Base-by-base conservation (phyloP, 345 rosid genomes). In the Rhizophora mangle region DNA sequence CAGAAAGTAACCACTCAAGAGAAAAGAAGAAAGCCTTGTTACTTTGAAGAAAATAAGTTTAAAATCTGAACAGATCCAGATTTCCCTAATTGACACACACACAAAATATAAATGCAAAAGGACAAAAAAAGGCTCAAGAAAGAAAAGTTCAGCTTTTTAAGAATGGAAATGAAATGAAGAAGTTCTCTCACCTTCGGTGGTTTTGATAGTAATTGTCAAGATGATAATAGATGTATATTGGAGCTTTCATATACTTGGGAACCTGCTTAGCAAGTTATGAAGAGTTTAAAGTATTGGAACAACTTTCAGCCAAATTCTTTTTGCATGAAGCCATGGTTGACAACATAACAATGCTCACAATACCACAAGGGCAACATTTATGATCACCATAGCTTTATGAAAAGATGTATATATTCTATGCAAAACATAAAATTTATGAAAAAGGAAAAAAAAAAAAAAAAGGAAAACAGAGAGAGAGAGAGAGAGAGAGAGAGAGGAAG, bases 161-260 rank as follows among this genome's bases (percentile, higher is more conserved):
- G 16, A 67, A 62, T 30, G 43, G 16, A 26, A 31, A 60, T 11
- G 59, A 52, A 60, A 64, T 7, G 46, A 57, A 71, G 46, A 57
- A 71, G 67, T 70, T 71, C n/a, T 51, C 75, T 67, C 78, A 89
- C 97, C 95, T 78, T 26, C 95, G 80, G 72, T 91, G 97, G 74
- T 89, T 91, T 78, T 91, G 97, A 70, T 91, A 91, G 74, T 85
- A 91, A 79, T 89, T 88, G 78, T 91, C 97, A 60, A 91, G 95
- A 72, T 91, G 92, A 79, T 91, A 91, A 74, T 91, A 91, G 71
- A 89, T 79, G 77, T 70, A 80, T 72, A 91, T 83, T 43, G 97
- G 97, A 81, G 97, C 97, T 80, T 86, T 91, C 95, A 91, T 91
- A 83, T 71, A 36, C 83, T 86, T 91, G 75, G 56, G 72, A 56